Evolutionary conservation across 164 flowering plant genomes (phyloP), one percentile per base, ranked within the genome.

Genomic region (Liriodendron chinense): DNA sequence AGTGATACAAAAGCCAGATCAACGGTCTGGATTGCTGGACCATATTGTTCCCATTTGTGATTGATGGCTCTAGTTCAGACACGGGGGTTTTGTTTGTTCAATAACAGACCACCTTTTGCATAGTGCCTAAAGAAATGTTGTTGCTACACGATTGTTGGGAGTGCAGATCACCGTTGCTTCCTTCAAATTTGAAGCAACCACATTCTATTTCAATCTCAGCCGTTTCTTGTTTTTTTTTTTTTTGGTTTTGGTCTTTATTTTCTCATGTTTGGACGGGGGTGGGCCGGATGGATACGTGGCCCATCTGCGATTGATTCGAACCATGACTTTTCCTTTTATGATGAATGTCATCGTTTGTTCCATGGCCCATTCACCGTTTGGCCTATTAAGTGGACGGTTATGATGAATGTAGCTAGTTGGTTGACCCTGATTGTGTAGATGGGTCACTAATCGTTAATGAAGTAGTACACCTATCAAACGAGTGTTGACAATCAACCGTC

Each of bases 91-190:
- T 65, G 70, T 65, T 74, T 67, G 18, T 65, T 50, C 70, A 47
- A 66, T 74, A 25, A 53, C 76, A 74, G 34, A 47, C 76, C 48
- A 65, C 71, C 76, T 74, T 74, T 74, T 74, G 76, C 76, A 65
- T 66, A 24, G 76, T 23, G 76, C 71, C 76, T 23, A 74, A 12
- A 74, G 70, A 20, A 22, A 25, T 67, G 50, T 13, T 22, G 70
- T 56, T 49, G 70, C 56, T 21, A 66, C 70, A 66, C 70, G 76
- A 74, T 74, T 74, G 66, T 26, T 25, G 69, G 76, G 49, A 66
- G 4, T 34, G n/a, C 18, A 43, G 43, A 24, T 24, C 23, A 10
- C 18, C 70, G 5, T n/a, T 16, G 62, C 62, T 53, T 72, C 76
- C 70, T 65, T 66, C 76, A 66, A 74, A 74, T 74, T 73, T 64